phyloP scores from a whole-genome alignment of 208 protist genomes.

The Leishmania aethiopica region DNA sequence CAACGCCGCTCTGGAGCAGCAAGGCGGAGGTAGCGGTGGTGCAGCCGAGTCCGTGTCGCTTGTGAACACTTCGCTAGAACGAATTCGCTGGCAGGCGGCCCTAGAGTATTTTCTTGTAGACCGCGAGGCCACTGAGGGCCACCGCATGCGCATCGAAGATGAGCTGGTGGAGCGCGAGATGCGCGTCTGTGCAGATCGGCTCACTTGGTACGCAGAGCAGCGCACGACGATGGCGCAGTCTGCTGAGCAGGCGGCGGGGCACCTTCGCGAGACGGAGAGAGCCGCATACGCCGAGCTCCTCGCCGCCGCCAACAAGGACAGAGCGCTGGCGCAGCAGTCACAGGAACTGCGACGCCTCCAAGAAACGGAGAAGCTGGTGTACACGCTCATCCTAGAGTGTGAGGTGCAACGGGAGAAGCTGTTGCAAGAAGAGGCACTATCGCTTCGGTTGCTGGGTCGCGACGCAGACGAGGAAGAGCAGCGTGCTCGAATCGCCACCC shows the following conservation, averaged over 20 bases:
- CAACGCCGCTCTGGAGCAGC: background rate
- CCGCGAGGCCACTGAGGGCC: constrained; percentile 34
- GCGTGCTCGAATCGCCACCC: background rate
- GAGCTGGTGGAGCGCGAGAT: constrained; percentile 31
- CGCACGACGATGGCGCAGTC: constrained; percentile 11
- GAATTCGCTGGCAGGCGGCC: constrained; percentile 35
- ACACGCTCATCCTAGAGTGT: constrained; percentile 33
- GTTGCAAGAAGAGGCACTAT: constrained; percentile 19
- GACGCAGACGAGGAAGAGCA: constrained; percentile 14
- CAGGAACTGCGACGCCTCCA: constrained; percentile 40
- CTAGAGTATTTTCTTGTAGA: constrained; percentile 37
- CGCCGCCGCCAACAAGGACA: constrained; percentile 15
- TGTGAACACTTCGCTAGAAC: constrained; percentile 5
- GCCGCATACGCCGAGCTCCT: constrained; percentile 30
- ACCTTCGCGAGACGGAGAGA: constrained; percentile 5
- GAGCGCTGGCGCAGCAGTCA: constrained; percentile 30
- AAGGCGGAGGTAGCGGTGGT: background rate
- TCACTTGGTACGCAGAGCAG: constrained; percentile 22
- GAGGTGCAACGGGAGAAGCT: constrained; percentile 34
- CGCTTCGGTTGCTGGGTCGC: background rate
- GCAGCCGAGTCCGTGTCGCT: background rate
- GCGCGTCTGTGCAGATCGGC: constrained; percentile 27
- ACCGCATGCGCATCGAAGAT: constrained; percentile 57
- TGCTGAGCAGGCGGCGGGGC: background rate
- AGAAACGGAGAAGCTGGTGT: constrained; percentile 29